A percentile compares a stretch with the other conserved stretches of the same genome.
phyloP scores from a whole-genome alignment of 2,329 filamentous ascomycete species.

The Microcyclosporella mali region DNA sequence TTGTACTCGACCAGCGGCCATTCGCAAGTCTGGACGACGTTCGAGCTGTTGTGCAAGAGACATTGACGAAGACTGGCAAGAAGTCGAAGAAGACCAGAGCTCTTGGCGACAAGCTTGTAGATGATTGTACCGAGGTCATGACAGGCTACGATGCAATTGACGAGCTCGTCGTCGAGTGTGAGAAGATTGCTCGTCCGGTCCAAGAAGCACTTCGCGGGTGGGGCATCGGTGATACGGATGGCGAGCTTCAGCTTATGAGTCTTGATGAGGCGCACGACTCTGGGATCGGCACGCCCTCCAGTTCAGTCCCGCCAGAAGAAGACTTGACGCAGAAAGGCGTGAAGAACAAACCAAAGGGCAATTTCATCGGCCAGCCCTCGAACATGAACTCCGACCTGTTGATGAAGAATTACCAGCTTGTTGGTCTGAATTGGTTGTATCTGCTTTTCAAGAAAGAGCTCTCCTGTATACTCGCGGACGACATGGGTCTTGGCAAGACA shows the following conservation, averaged over 20 bases:
- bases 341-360: conserved; percentile 43
- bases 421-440: conserved; percentile 90
- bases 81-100: conserved; percentile 43
- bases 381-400: conserved; percentile 69
- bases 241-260: conserved; percentile 56
- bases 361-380: conserved; percentile 59
- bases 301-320: conserved; percentile 29
- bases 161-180: conserved; percentile 69
- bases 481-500: conserved; percentile 94
- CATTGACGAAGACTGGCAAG: conserved; percentile 48
- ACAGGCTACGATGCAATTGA: conserved; percentile 77
- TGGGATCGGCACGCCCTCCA: conserved; percentile 58
- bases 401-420: conserved; percentile 90
- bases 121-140: conserved; percentile 66
- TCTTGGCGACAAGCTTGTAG: conserved; percentile 61
- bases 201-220: conserved; percentile 59
- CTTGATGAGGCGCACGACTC: conserved; percentile 55
- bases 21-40: conserved; percentile 63
- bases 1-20: conserved; percentile 67
- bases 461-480: conserved; percentile 89
- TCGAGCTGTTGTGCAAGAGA: conserved; percentile 52
- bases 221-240: conserved; percentile 57
- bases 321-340: conserved; percentile 18
- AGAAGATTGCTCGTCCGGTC: conserved; percentile 62
- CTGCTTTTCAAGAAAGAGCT: conserved; percentile 72